Base-by-base conservation (phyloP, 257 asterid genomes). In the Coffea canephora region DNA sequence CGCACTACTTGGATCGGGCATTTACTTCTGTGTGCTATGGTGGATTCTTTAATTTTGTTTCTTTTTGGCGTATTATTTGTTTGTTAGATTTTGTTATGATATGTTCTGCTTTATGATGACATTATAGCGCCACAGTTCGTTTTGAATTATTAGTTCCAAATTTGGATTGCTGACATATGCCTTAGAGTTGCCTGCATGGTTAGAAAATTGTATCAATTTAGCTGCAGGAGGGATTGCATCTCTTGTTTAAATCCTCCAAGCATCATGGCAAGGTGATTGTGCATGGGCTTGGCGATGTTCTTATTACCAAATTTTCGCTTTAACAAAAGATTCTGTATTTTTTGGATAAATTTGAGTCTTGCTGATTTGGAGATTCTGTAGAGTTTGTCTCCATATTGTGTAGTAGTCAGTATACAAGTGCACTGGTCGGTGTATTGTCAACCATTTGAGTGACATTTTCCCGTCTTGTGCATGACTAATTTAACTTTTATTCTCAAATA, bases 1-100 rank as follows among this genome's bases (percentile, higher is more conserved):
- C 5, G 61, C 41, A 45, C 36, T 43, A 46, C 36, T 16, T 66
- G 76, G 79, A 80, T 80, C 79, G 18, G 12, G 36, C 67, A 80
- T 54, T 65, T 80, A 52, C 45, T 52, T 66, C 16, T 62, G 23
- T 45, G 11, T 39, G 41, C 49, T 75, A 21, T 72, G 46, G 11
- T 68, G 36, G 55, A 49, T 67, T 67, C 41, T 54, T 69, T 45
- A 14, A 10, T 69, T 14, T 6, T 1, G 23, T 43, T 2, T 7
- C 16, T 52, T 12, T 62, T 19, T 19, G 25, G 25, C 9, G 7
- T n/a, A 57, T 57, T 57, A 57, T 54, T 16, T 8, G 23, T 69
- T 41, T 16, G 16, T 5, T 36, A 41, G 46, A 50, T 73, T 50
- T 50, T 13, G 31, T 62, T 46, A 23, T 46, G 46, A 45, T 76